Evolutionary conservation across 73 alveolate genomes (phyloP).

Genomic region (Halteria grandinella): DNA sequence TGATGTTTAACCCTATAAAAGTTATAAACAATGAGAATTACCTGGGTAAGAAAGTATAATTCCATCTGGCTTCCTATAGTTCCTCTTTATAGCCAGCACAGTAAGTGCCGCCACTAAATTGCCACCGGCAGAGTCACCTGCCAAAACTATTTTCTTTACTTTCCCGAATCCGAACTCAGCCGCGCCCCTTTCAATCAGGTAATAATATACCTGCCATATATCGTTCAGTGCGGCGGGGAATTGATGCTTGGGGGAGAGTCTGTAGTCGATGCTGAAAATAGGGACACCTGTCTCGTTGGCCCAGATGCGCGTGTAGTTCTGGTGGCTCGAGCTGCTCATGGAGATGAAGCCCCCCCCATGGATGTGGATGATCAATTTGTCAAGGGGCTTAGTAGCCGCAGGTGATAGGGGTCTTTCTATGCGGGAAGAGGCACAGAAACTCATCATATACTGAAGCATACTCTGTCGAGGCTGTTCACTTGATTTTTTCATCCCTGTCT

Average conservation of each 20-base stretch:
- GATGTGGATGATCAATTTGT: conserved; percentile 76
- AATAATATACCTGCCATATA: conserved; percentile 88
- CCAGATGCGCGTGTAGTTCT: conserved; percentile 90
- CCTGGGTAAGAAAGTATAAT: conserved; percentile 90
- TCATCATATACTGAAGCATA: too few relatives aligned
- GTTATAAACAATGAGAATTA: background rate
- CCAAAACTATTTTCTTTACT: conserved; percentile 76
- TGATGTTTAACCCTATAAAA: conserved; percentile 76
- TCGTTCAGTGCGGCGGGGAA: conserved; percentile 96
- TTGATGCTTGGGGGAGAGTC: conserved; percentile 92
- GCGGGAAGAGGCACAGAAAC: too few relatives aligned
- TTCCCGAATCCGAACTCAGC: conserved; percentile 65
- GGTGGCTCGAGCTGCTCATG: conserved; percentile 90
- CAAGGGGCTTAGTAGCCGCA: conserved; percentile 64
- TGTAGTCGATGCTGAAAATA: conserved; percentile 90
- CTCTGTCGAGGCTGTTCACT: too few relatives aligned
- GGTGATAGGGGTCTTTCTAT: too few relatives aligned
- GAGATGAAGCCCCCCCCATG: conserved; percentile 99
- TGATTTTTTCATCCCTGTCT: too few relatives aligned
- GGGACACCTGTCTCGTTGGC: conserved; percentile 86
- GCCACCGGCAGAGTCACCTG: conserved; percentile 99
- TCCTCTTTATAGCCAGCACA: conserved; percentile 77
- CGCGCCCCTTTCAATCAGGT: conserved; percentile 77
- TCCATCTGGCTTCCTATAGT: conserved; percentile 91
- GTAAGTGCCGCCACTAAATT: conserved; percentile 87